Evolutionary conservation across 2,329 filamentous ascomycete species (phyloP).

Genomic region (Aspergillus texensis): DNA sequence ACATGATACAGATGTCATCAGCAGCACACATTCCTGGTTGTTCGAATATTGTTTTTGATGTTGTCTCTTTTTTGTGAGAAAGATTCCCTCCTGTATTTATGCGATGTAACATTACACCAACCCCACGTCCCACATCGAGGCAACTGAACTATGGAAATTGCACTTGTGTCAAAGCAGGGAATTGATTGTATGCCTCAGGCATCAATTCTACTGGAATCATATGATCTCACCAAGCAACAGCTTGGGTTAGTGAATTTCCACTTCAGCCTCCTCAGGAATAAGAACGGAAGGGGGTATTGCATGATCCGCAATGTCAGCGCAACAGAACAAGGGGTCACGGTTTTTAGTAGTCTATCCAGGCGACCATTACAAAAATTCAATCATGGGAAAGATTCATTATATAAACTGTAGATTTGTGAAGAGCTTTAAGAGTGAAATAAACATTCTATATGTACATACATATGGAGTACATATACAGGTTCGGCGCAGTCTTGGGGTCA

Average conservation of each 20-base stretch:
- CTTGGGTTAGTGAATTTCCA: neutral
- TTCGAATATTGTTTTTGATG: neutral
- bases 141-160: neutral
- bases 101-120: conserved; percentile 5
- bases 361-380: neutral
- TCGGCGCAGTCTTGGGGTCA: neutral
- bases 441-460: neutral
- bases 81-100: neutral
- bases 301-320: neutral
- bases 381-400: neutral
- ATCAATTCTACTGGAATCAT: neutral
- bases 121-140: neutral
- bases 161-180: neutral
- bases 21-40: too few relatives aligned
- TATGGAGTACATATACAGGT: neutral
- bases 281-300: conserved; percentile 4
- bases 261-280: conserved; percentile 7
- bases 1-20: neutral
- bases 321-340: neutral
- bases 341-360: neutral
- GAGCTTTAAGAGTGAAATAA: neutral
- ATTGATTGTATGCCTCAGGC: neutral
- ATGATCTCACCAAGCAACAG: neutral
- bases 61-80: neutral
- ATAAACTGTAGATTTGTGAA: neutral